Evolutionary conservation across 2,329 filamentous ascomycete genomes (phyloP), one percentile per base, ranked within the genome.

Genomic region (Pestalotiopsis fici): DNA sequence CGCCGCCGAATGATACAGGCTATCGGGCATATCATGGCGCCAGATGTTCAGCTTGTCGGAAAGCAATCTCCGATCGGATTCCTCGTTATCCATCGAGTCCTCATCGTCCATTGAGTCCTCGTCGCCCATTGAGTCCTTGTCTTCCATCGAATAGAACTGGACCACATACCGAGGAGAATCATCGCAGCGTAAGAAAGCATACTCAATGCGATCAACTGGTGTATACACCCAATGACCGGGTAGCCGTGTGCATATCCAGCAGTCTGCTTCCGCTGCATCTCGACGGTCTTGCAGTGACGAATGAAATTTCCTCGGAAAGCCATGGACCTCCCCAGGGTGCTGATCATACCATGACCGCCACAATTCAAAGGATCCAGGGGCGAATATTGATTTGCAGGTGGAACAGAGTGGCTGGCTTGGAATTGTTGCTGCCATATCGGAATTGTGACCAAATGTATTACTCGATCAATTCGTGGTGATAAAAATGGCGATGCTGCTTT

Each of bases 41-140:
- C 37, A 43, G 37, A 43, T 43, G 5, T 18, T 18, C 37, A 43
- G 37, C 12, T 43, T 43, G 12, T 1, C 5, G 37, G 2, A 18
- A 43, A 4, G 0, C 4, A 43, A 18, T 0, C 18, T 18, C 1
- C 18, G 0, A 4, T 43, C 37, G n/a, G n/a, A n/a, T n/a, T n/a
- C n/a, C n/a, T n/a, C n/a, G n/a, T n/a, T n/a, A n/a, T n/a, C n/a
- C n/a, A n/a, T n/a, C n/a, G n/a, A n/a, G n/a, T n/a, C n/a, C n/a
- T n/a, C n/a, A n/a, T n/a, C n/a, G n/a, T n/a, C n/a, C n/a, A n/a
- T n/a, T n/a, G n/a, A n/a, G n/a, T n/a, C n/a, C n/a, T n/a, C n/a
- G n/a, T n/a, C n/a, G n/a, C n/a, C n/a, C n/a, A n/a, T n/a, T n/a
- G n/a, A n/a, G 5, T 43, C 18, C 0, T 21, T 11, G n/a, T n/a